phyloP scores from a whole-genome alignment of 2,329 filamentous ascomycete species.

The Ceratocystis colombiana region DNA sequence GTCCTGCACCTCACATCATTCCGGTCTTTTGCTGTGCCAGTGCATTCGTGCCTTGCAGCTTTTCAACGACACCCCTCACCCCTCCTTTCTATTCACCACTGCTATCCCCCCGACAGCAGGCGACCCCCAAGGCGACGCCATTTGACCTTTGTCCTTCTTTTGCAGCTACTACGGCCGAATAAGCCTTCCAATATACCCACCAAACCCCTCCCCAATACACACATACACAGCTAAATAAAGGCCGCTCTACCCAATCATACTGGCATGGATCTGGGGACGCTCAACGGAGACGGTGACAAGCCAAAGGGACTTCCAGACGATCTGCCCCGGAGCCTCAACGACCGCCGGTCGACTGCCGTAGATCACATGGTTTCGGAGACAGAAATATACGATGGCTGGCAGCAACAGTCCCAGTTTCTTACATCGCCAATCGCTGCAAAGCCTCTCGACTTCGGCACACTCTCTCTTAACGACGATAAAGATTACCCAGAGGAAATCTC shows the following conservation, averaged over 20 bases:
- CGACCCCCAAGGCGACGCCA: neutral
- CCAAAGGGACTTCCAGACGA: constrained; percentile 61
- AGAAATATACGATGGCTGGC: constrained; percentile 98
- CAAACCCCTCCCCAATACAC: constrained; percentile 27
- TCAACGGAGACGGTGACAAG: constrained; percentile 36
- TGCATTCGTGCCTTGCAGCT: constrained; percentile 7
- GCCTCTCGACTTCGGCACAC: constrained; percentile 68
- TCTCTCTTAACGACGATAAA: constrained; percentile 64
- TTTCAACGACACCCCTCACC: neutral
- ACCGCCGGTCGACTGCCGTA: constrained; percentile 59
- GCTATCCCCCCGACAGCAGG: neutral
- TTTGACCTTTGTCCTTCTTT: neutral
- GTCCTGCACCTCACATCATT: neutral
- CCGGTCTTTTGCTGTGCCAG: neutral
- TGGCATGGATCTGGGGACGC: constrained; percentile 51
- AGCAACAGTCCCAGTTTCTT: constrained; percentile 94
- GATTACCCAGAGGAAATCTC: constrained; percentile 46
- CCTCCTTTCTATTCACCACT: neutral
- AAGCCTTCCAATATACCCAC: neutral
- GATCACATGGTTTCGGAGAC: constrained; percentile 63
- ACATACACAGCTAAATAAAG: constrained; percentile 30
- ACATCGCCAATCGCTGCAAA: constrained; percentile 77
- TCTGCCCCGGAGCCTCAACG: constrained; percentile 82
- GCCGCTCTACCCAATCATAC: constrained; percentile 29
- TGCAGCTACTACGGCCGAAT: neutral